Conservation (phyloP, 805 yeast species). For the Pachysolen tannophilus region DNA sequence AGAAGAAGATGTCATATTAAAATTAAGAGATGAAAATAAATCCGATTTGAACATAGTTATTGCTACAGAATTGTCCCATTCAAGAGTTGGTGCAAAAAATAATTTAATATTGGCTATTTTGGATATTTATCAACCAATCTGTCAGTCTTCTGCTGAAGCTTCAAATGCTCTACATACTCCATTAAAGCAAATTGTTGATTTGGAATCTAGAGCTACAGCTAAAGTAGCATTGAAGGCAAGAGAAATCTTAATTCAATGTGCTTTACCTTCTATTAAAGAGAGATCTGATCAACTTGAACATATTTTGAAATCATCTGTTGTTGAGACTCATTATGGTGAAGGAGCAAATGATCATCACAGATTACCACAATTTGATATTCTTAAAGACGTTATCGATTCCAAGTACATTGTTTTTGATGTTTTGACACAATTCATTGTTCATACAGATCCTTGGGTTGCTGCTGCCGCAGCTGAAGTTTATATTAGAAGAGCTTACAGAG, state of each 20-base stretch:
- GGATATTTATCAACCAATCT: slow-evolving; percentile 70
- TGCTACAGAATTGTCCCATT: slow-evolving; percentile 72
- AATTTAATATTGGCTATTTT: slow-evolving; percentile 81
- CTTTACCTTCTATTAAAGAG: slow-evolving; percentile 92
- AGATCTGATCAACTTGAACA: slow-evolving; percentile 97
- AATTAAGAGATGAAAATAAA: slow-evolving; percentile 81
- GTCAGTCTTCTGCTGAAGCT: slow-evolving; percentile 64
- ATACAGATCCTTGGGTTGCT: slow-evolving; percentile 79
- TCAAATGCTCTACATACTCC: slow-evolving; percentile 60
- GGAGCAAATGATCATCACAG: slow-evolving; percentile 62
- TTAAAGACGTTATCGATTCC: slow-evolving; percentile 91
- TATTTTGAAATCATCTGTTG: slow-evolving; percentile 76
- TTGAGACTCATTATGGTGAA: slow-evolving; percentile 85
- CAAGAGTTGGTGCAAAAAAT: slow-evolving; percentile 90
- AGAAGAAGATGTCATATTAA: slow-evolving; percentile 84
- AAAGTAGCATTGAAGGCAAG: slow-evolving; percentile 94
- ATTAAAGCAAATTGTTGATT: slow-evolving; percentile 73
- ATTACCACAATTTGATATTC: slow-evolving; percentile 70
- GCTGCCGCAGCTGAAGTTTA: slow-evolving; percentile 97
- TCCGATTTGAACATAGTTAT: slow-evolving; percentile 70
- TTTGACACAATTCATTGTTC: slow-evolving; percentile 80
- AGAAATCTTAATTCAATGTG: slow-evolving; percentile 93
- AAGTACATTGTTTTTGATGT: slow-evolving; percentile 96
- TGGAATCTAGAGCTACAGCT: slow-evolving; percentile 85
- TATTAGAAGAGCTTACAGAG: slow-evolving; percentile 94